Base-by-base conservation (phyloP, 768 basidiomycete genomes). In the Scleroderma bovista region DNA sequence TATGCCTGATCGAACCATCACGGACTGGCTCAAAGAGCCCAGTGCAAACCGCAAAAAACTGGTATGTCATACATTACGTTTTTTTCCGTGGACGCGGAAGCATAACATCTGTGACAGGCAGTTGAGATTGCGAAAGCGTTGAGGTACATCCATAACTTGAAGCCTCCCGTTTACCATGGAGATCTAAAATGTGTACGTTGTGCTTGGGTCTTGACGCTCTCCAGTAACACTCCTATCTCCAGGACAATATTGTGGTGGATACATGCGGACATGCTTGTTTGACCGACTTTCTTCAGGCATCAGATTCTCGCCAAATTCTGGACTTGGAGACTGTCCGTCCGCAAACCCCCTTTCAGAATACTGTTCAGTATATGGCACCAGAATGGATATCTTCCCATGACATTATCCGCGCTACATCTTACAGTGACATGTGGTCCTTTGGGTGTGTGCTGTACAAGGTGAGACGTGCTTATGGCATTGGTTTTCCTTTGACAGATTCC, bases 161-260 rank as follows among this genome's bases (percentile, higher is more conserved):
- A 61, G 5, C 64, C 64, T 0, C 59, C 64, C 32, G 59, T 75
- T 23, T 52, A 72, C 13, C 73, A 75, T 22, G 70, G 73, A 7
- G 74, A 75, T 54, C 26, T 75, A 23, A 75, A 74, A 53, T 66
- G 66, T 26, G 73, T 52, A 44, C 57, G 64, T 34, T 19, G 46
- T 19, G 17, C 43, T 16, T 16, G 3, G n/a, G 15, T 5, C n/a
- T 8, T 39, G 46, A 36, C n/a, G 40, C 12, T 8, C 23, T 44
- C 15, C 20, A 42, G 47, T 50, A 44, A 60, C 5, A 19, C 17
- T 33, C 13, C 23, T 29, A 12, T 50, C 22, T 48, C 19, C 44
- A 64, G 66, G 56, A 57, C 16, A 66, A 66, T 31, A 51, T 60
- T 20, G 42, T 66, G 42, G 56, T 66, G 4, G 51, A 54, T 34